Evolutionary conservation across 192 early-diverging fungal genomes (phyloP).

Genomic region (Podila clonocystis): DNA sequence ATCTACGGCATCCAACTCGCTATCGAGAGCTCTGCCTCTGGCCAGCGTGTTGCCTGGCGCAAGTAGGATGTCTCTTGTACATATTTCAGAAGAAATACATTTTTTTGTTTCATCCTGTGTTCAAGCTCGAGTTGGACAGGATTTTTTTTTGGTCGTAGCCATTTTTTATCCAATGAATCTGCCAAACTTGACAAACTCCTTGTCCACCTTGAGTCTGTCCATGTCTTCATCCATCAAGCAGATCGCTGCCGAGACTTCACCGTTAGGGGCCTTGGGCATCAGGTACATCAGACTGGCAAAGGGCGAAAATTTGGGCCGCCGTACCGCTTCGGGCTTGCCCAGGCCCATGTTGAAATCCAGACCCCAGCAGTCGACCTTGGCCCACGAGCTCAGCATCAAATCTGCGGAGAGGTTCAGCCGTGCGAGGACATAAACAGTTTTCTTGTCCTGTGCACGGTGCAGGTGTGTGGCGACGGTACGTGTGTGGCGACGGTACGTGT

Average conservation of each 20-base stretch:
- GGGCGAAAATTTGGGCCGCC: not conserved
- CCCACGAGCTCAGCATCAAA: not conserved
- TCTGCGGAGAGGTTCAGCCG: not conserved
- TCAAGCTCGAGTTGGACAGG: not conserved
- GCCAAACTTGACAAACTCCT: not conserved
- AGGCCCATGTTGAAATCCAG: not conserved
- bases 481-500: not conserved
- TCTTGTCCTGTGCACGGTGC: not conserved
- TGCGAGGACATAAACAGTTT: not conserved
- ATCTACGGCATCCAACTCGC: conserved; percentile 78
- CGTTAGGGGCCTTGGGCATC: not conserved
- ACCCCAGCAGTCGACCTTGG: not conserved
- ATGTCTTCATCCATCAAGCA: not conserved
- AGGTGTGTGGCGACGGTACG: not conserved
- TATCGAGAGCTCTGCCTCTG: conserved; percentile 57
- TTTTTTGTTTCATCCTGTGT: not conserved
- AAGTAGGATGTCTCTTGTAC: not conserved
- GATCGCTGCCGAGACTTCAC: not conserved
- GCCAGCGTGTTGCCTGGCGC: conserved; percentile 35
- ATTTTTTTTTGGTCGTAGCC: not conserved
- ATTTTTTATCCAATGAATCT: not conserved
- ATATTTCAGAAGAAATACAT: not conserved
- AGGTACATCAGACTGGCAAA: not conserved
- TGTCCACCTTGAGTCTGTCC: not conserved
- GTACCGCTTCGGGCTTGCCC: not conserved